Base-by-base conservation (phyloP, 805 yeast genomes). In the Candida krabiensis region DNA sequence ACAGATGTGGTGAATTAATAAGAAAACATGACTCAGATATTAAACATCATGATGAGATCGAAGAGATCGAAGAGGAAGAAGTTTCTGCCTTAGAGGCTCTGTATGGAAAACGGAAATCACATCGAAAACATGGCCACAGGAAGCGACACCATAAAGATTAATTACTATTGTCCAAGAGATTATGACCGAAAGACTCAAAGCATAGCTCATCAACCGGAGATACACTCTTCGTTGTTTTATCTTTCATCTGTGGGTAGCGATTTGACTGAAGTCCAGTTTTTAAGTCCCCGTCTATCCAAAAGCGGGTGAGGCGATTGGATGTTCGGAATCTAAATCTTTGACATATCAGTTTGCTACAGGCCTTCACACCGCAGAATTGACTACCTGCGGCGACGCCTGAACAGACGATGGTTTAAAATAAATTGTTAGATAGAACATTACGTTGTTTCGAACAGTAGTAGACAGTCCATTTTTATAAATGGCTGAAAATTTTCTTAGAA, bases 171-270 rank as follows among this genome's bases (percentile, higher is more conserved):
- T 70, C 35, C 56, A 55, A 69, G 71, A 69, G 75, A 64, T 63
- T 46, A 70, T 70, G 76, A 70, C 76, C 76, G 74, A 68, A 53
- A 63, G 72, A 67, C 55, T 69, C 76, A 69, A 19, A 23, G 63
- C 49, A 13, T 43, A 26, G 59, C 66, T 70, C 75, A 60, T 67
- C 70, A 66, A 60, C 59, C 75, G 76, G 76, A 70, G 76, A 70
- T 70, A 70, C 76, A 66, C 75, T 68, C 71, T 64, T 39, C 41
- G 4, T n/a, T n/a, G 25, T 18, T n/a, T 39, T 17, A 14, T 33
- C 29, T 33, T 15, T 9, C 36, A 18, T 19, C 34, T 12, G 26
- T 17, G 14, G 14, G 26, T n/a, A n/a, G 29, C 14, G 26, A 23
- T 15, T 8, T 27, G 29, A 9, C 7, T 7, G 9, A 21, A 7